A percentile compares a stretch with the other conserved stretches of the same genome.
phyloP scores from a whole-genome alignment of 163 green algal species.

The Trebouxia gelatinosa region DNA sequence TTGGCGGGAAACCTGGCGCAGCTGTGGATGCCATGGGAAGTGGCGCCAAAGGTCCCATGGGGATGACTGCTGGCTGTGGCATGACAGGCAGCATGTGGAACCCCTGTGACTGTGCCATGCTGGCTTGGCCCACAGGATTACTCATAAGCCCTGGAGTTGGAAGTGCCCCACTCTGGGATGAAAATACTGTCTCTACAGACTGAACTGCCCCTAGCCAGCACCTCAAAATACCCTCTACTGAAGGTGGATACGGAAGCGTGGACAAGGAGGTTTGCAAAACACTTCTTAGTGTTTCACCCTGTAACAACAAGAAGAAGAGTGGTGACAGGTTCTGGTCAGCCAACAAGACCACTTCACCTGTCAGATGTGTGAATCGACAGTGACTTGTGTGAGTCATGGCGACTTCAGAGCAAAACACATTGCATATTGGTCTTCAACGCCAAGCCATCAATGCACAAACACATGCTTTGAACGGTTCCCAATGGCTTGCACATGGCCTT shows the following conservation, averaged over 20 bases:
- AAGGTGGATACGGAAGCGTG: not conserved
- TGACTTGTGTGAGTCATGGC: too few relatives aligned
- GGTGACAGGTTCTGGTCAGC: not conserved
- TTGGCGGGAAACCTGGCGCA: not conserved
- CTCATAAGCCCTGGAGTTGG: not conserved
- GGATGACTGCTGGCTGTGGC: conserved; percentile 12
- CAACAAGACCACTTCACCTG: not conserved
- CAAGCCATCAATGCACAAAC: too few relatives aligned
- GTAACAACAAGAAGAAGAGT: not conserved
- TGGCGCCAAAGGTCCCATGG: not conserved
- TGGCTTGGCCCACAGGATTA: too few relatives aligned
- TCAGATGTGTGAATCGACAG: too few relatives aligned
- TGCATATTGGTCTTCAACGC: too few relatives aligned
- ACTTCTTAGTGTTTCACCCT: not conserved
- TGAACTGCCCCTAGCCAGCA: conserved; percentile 2
- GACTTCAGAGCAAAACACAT: too few relatives aligned
- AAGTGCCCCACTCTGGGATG: not conserved
- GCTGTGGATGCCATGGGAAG: not conserved
- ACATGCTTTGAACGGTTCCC: too few relatives aligned
- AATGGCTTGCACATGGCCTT: too few relatives aligned
- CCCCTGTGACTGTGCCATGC: not conserved
- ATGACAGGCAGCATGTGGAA: not conserved
- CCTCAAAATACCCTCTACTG: not conserved
- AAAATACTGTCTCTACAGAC: conserved; percentile 2
- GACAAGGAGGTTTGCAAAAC: conserved; percentile 8